A percentile compares a stretch with the other conserved stretches of the same genome.
Conservation (phyloP, 306 rosid genomes). For the Prunus mongolica region DNA sequence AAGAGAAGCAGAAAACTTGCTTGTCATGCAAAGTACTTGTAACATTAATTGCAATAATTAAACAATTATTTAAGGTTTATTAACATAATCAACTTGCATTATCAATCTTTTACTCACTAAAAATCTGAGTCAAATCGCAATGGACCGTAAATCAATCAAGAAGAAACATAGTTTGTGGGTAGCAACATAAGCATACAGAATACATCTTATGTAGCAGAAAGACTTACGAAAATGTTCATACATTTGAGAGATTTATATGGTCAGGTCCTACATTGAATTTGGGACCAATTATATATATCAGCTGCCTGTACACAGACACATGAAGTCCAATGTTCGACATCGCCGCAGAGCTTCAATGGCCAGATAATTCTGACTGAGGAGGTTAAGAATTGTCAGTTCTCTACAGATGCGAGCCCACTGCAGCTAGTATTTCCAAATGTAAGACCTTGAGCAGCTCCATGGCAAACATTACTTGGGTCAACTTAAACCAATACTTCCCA, state of each 20-base stretch:
- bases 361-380: neutral
- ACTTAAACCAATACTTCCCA: neutral
- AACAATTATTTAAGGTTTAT: neutral
- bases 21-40: neutral
- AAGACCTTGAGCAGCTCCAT: conserved; percentile 5
- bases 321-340: neutral
- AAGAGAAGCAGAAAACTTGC: neutral
- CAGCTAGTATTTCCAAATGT: neutral
- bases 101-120: too few species aligned
- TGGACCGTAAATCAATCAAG: neutral
- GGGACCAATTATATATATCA: neutral
- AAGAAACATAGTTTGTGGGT: neutral
- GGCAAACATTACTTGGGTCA: neutral
- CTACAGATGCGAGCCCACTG: neutral
- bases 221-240: neutral
- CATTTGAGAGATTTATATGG: neutral
- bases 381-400: neutral
- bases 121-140: neutral
- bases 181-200: neutral
- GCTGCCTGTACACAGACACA: conserved; percentile 3
- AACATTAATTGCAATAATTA: neutral
- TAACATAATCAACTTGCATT: neutral
- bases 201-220: neutral
- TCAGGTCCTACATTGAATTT: neutral
- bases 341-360: neutral